phyloP scores from a whole-genome alignment of 306 rosid genomes.

The Lablab purpureus region DNA sequence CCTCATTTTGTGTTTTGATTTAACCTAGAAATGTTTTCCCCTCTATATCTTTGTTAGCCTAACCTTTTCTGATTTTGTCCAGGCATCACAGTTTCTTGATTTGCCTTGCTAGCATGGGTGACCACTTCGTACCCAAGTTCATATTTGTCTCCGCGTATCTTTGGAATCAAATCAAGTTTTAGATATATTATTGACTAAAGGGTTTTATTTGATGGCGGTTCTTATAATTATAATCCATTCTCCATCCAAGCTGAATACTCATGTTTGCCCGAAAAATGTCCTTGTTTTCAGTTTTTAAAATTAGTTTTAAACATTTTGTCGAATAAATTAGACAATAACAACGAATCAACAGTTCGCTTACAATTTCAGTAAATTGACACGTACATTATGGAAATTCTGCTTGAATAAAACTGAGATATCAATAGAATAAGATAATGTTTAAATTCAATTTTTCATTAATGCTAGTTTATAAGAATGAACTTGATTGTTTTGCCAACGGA shows the following conservation, averaged over 20 bases:
- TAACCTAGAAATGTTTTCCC: not conserved
- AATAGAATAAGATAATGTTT: too few species aligned
- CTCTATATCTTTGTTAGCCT: slow-evolving; percentile 14
- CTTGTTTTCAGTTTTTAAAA: not conserved
- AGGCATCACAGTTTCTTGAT: not conserved
- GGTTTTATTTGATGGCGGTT: not conserved
- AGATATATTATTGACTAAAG: not conserved
- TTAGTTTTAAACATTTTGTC: not conserved
- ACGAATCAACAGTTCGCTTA: not conserved
- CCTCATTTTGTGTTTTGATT: slow-evolving; percentile 31
- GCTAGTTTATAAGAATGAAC: too few species aligned
- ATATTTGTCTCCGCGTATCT: not conserved
- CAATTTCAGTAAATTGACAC: not conserved
- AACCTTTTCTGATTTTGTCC: slow-evolving; percentile 11
- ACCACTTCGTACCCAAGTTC: not conserved
- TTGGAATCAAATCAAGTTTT: not conserved
- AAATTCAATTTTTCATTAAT: too few species aligned
- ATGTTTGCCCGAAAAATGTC: not conserved
- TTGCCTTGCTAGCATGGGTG: not conserved
- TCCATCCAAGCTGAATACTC: too few species aligned
- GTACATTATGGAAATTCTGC: not conserved
- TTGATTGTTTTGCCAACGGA: too few species aligned
- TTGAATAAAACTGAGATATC: too few species aligned
- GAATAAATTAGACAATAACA: not conserved
- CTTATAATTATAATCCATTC: not conserved